These are phyloP conservation scores for Acacia crassicarpa DNA, from an alignment of 306 rosid genomes.

Conservation along the genomic window DNA sequence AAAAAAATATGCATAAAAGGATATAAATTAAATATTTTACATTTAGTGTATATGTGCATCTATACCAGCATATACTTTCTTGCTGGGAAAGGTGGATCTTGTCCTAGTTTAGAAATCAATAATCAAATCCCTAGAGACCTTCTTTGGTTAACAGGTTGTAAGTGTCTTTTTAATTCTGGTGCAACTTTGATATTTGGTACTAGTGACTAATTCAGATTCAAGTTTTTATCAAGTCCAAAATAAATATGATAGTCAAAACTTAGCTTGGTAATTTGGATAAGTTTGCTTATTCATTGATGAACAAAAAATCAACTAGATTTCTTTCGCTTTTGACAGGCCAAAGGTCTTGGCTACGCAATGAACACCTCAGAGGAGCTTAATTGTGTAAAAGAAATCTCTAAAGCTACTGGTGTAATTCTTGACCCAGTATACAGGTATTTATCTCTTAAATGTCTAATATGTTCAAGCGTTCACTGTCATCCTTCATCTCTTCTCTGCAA, in stretches of 20 bases:
- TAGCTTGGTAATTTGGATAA: neutral
- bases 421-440: slow-evolving; percentile 93
- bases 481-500: neutral
- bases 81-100: neutral
- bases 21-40: neutral
- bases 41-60: neutral
- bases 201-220: neutral
- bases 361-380: slow-evolving; percentile 84
- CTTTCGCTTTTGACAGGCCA: slow-evolving; percentile 58
- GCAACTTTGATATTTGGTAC: neutral
- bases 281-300: slow-evolving; percentile 22
- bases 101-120: neutral
- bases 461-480: slow-evolving; percentile 14
- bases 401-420: slow-evolving; percentile 81
- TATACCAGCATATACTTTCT: neutral
- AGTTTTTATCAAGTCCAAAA: neutral
- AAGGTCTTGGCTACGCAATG: slow-evolving; percentile 91
- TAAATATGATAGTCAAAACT: slow-evolving; percentile 22
- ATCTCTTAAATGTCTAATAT: slow-evolving; percentile 16
- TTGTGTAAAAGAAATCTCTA: slow-evolving; percentile 71
- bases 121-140: neutral
- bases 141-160: slow-evolving; percentile 17
- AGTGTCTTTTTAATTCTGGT: neutral
- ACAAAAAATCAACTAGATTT: slow-evolving; percentile 27
- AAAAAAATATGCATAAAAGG: neutral